Base-by-base conservation (phyloP, 2,329 filamentous ascomycete genomes). In the Alternaria gaisen region DNA sequence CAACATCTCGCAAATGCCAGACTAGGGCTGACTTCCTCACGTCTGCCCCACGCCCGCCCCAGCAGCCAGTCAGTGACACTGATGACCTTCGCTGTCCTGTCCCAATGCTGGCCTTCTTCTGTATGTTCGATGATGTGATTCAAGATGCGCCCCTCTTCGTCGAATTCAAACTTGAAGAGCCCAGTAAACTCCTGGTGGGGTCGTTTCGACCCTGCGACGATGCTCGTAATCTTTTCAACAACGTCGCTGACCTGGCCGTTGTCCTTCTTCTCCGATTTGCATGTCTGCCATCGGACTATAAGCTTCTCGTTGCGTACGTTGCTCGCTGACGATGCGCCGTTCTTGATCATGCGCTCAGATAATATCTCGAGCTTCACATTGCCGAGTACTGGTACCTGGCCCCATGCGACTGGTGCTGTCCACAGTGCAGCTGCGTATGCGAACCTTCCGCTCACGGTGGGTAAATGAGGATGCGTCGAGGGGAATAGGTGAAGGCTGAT, bases 381-480 rank as follows among this genome's bases (percentile, higher is more conserved):
- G 67, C 94, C 94, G 32, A 97, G 86, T 20, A 98, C 87, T 3
- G 95, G 95, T 1, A 99, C 86, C 28, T 92, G 88, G 72, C 96
- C 96, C 95, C 95, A 99, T 30, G 94, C 94, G 53, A 99, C 90
- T 0, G 95, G 95, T 0, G 94, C 93, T 0, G 95, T 97, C 94
- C 94, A 98, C 38, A 99, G 84, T 3, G 95, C 95, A 18, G 95
- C 94, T 36, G 91, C 91, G 78, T 99, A 99, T 48, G 93, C 91
- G 36, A 97, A 91, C 47, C 91, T 88, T 53, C 95, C 95, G 28
- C 92, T 92, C 41, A 98, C 95, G n/a, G 89, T 91, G 34, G 95
- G 95, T 3, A 99, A 91, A 77, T 94, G 91, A 3, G 91, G 92
- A 72, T 96, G 92, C 0, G 92, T 95, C 5, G 87, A 90, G 20